Conservation (phyloP, 169 alveolate species). For the Cystoisospora suis region DNA sequence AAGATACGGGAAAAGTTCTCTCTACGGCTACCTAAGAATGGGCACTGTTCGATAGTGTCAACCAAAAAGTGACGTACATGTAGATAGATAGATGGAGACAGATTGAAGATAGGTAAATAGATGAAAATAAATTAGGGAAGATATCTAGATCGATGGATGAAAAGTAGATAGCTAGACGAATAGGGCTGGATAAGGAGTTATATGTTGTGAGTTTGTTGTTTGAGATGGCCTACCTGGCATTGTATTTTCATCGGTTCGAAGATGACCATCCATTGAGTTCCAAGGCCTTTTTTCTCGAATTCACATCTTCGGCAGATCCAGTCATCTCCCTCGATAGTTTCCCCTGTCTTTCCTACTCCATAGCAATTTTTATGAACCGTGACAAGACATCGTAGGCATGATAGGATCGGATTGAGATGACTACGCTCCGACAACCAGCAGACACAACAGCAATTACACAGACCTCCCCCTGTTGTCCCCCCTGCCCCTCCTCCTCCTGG, state of each 20-base stretch:
- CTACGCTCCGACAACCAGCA: conserved; percentile 69
- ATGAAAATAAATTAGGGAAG: background rate
- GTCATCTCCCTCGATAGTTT: conserved; percentile 60
- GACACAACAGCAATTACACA: conserved; percentile 69
- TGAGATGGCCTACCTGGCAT: conserved; percentile 58
- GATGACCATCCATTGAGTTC: conserved; percentile 75
- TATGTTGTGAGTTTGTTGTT: no score
- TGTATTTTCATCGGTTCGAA: conserved; percentile 70
- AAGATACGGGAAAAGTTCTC: no score
- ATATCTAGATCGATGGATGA: no score
- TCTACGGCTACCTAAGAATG: no score
- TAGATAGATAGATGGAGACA: background rate
- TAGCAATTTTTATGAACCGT: conserved; percentile 75
- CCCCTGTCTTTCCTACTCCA: conserved; percentile 70
- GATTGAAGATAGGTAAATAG: background rate
- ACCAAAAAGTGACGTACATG: background rate
- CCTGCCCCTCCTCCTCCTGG: conserved; percentile 41
- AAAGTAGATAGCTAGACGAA: no score
- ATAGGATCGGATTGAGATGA: conserved; percentile 72
- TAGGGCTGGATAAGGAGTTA: no score
- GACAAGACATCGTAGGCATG: conserved; percentile 76
- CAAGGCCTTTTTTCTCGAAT: conserved; percentile 72
- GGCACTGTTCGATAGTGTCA: no score
- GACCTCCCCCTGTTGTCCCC: conserved; percentile 3
- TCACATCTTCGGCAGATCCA: conserved; percentile 79